These are phyloP conservation scores for Fusarium verticillioides DNA, from an alignment of 2,329 filamentous ascomycete genomes.

Conservation along the genomic window DNA sequence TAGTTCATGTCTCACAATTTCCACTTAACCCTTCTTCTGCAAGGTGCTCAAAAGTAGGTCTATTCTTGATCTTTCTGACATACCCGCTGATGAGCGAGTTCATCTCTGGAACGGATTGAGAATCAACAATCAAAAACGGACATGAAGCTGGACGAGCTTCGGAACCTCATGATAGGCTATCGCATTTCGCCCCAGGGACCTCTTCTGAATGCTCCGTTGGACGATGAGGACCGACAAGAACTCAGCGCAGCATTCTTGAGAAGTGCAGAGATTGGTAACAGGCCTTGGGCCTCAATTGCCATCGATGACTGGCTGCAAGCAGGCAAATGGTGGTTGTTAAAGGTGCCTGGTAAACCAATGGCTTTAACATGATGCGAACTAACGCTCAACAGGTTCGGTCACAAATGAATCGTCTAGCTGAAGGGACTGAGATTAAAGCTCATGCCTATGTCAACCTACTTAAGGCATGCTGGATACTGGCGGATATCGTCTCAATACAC, in stretches of 20 bases:
- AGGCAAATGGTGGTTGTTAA: background rate
- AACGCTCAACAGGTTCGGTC: background rate
- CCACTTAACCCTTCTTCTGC: accelerated
- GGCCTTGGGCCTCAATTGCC: accelerated
- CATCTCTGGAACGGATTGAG: background rate
- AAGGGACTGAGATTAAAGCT: accelerated
- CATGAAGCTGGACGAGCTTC: accelerated
- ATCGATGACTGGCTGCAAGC: background rate
- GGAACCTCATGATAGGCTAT: accelerated
- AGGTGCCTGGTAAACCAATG: accelerated
- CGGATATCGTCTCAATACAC: accelerated
- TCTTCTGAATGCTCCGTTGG: accelerated
- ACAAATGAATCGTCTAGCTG: accelerated
- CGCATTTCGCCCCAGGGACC: accelerated
- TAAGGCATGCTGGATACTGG: background rate
- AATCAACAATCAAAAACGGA: background rate
- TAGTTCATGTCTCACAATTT: background rate
- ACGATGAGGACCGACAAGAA: accelerated
- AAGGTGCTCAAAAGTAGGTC: background rate
- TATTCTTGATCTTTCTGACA: accelerated
- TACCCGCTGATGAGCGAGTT: accelerated
- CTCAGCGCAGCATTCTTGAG: accelerated
- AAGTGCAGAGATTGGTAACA: accelerated
- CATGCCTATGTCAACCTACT: accelerated
- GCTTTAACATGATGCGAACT: accelerated